Percentiles rank a stretch among this genome's conserved stretches.
phyloP scores from a whole-genome alignment of 257 asterid species.

The Rauvolfia tetraphylla region DNA sequence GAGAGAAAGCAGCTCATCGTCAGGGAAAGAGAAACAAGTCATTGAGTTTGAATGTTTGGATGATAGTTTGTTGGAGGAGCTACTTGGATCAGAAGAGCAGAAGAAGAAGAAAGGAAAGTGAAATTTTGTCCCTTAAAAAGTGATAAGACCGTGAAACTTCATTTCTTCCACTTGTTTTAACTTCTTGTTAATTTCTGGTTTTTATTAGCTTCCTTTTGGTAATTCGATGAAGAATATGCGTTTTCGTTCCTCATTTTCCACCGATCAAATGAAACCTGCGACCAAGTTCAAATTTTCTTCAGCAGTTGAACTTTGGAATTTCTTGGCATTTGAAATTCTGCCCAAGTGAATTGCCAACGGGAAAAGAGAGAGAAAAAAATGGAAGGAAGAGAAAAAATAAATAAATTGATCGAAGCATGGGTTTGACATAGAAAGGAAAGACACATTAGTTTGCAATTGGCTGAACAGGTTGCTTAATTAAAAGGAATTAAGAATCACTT shows the following conservation, averaged over 20 bases:
- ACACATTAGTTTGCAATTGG: not conserved
- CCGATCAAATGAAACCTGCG: not conserved
- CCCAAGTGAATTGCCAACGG: not conserved
- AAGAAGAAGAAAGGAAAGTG: conserved; percentile 20
- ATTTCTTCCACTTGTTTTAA: not conserved
- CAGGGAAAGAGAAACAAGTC: conserved; percentile 25
- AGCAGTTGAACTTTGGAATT: too few relatives aligned
- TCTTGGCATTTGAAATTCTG: not conserved
- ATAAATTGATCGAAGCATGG: not conserved
- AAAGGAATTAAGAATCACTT: not conserved
- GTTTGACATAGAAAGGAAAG: not conserved
- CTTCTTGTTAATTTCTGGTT: not conserved
- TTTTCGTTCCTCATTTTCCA: not conserved
- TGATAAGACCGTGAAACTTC: not conserved
- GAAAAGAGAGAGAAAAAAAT: not conserved
- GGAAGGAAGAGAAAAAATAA: not conserved
- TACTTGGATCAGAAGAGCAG: conserved; percentile 40
- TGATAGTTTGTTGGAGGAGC: conserved; percentile 59
- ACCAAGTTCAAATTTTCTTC: too few relatives aligned
- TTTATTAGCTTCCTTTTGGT: too few relatives aligned
- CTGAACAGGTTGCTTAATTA: not conserved
- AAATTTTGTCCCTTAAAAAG: not conserved
- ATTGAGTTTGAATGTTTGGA: conserved; percentile 63
- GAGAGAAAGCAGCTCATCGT: conserved; percentile 5
- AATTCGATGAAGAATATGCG: not conserved